Percentiles rank a stretch among this genome's conserved stretches.
Conservation (phyloP, 495 filamentous ascomycete genomes). For the Penicillium daleae region DNA sequence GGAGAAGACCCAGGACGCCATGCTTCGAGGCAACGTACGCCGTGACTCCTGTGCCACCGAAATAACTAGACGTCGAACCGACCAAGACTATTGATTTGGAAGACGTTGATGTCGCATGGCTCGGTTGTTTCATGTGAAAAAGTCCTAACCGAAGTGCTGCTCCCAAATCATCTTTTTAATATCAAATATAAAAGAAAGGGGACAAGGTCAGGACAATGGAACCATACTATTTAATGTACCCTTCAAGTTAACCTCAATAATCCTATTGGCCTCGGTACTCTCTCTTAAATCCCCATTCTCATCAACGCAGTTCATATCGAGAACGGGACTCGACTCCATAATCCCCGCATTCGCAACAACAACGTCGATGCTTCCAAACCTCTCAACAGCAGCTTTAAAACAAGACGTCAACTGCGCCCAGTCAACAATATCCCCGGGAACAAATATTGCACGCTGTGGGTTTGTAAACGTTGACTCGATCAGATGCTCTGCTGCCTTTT, state of each 20-base stretch:
- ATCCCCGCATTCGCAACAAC: constrained; percentile 74
- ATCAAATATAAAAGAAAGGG: not conserved
- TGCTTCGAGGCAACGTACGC: constrained; percentile 42
- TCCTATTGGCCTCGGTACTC: constrained; percentile 22
- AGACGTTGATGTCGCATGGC: not conserved
- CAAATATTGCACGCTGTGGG: constrained; percentile 26
- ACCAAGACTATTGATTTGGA: constrained; percentile 33
- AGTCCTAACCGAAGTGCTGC: constrained; percentile 26
- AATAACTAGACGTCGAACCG: constrained; percentile 35
- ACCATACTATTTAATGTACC: constrained; percentile 39
- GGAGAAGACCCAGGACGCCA: constrained; percentile 34
- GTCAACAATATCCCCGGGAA: constrained; percentile 30
- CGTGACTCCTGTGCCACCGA: constrained; percentile 34
- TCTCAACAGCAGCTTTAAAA: constrained; percentile 56
- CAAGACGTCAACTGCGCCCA: constrained; percentile 43
- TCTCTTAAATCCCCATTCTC: constrained; percentile 27
- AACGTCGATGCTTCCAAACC: constrained; percentile 59
- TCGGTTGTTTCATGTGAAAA: constrained; percentile 20
- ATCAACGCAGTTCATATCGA: constrained; percentile 27
- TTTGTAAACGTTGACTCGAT: constrained; percentile 21
- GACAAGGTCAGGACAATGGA: not conserved
- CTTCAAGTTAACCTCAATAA: constrained; percentile 43
- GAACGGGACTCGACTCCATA: constrained; percentile 38
- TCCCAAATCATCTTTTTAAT: not conserved
- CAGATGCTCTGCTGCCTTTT: constrained; percentile 13